phyloP scores from a whole-genome alignment of 2,329 filamentous ascomycete genomes.

The Aspergillus sp. region DNA sequence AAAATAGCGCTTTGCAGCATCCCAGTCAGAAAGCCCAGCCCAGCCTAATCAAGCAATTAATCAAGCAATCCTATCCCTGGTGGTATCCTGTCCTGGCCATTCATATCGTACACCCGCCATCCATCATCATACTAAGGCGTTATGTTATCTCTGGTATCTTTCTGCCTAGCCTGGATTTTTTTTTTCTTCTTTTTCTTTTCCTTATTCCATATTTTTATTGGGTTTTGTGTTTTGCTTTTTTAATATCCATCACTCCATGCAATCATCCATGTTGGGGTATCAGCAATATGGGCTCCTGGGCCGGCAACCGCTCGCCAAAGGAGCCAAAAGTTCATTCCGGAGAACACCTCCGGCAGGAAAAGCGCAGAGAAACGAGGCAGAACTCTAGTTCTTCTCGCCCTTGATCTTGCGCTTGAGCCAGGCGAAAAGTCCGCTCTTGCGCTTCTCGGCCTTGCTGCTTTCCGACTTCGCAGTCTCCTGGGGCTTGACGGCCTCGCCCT shows the following conservation, averaged over 20 bases:
- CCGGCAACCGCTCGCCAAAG: slow-evolving; percentile 8
- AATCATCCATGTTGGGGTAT: slow-evolving; percentile 19
- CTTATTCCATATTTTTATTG: slow-evolving; percentile 1
- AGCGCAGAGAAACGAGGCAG: slow-evolving; percentile 6
- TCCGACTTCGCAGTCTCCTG: slow-evolving; percentile 15
- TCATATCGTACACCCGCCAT: slow-evolving; percentile 20
- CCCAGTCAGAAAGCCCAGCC: slow-evolving; percentile 8
- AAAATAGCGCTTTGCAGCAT: slow-evolving; percentile 10
- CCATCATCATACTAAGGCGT: background rate
- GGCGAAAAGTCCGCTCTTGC: slow-evolving; percentile 30
- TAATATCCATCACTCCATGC: slow-evolving; percentile 2
- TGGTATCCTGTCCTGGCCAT: slow-evolving; percentile 16
- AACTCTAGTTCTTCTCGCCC: slow-evolving; percentile 9
- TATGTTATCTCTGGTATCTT: background rate
- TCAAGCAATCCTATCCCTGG: slow-evolving; percentile 4
- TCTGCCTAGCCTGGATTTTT: slow-evolving; percentile 1
- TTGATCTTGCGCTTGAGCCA: slow-evolving; percentile 37
- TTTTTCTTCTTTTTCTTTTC: slow-evolving; percentile 1
- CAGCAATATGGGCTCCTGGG: slow-evolving; percentile 17
- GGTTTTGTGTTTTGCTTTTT: background rate
- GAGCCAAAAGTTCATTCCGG: slow-evolving; percentile 5
- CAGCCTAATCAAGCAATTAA: no score
- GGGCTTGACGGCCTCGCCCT: slow-evolving; percentile 12
- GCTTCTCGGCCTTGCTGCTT: slow-evolving; percentile 23
- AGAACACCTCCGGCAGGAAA: slow-evolving; percentile 2